Evolutionary conservation across 441 rosid species (phyloP), one percentile per base, ranked within the genome.

Genomic region (Croton laevigatus): DNA sequence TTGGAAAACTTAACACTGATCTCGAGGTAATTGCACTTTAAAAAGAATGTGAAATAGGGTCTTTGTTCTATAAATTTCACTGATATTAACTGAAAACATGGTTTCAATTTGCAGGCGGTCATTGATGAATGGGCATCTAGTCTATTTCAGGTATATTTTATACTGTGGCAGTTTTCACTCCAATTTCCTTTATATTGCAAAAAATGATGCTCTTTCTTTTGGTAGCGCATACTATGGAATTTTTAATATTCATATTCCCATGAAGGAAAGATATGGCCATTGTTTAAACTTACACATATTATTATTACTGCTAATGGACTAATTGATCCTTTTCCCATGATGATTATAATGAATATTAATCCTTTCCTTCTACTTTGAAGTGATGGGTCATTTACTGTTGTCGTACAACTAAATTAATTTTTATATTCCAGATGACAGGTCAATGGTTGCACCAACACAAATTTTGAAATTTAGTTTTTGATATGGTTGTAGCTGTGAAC

Each of bases 81-180:
- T 60, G 42, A 57, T 65, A 59, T 44, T 71, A 53, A 78, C 68
- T 68, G 62, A 75, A 78, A 74, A 6, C 54, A 49, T 77, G 68
- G 66, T 60, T 76, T 76, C 55, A 63, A 72, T 79, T 67, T 84
- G 83, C 91, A 91, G 97, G 97, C 95, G 58, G 86, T 94, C 78
- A 85, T 89, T 84, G 97, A 94, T 74, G 97, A 94, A 73, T 94
- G 97, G 98, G 98, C 97, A 48, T 89, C 92, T 9, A 94, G 97
- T 76, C 93, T 94, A 69, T 91, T 94, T 70, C 91, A 85, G 95
- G 97, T 94, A 88, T 65, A 72, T 66, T 66, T 14, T 38, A 68
- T 76, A 60, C 78, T 68, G 66, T 70, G 68, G 7, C 64, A 54
- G 10, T 9, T 7, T 44, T 71, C 38, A n/a, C 45, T 27, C 11